Conservation (phyloP, 1,284 basidiomycete genomes). For the Sparassis latifolia region DNA sequence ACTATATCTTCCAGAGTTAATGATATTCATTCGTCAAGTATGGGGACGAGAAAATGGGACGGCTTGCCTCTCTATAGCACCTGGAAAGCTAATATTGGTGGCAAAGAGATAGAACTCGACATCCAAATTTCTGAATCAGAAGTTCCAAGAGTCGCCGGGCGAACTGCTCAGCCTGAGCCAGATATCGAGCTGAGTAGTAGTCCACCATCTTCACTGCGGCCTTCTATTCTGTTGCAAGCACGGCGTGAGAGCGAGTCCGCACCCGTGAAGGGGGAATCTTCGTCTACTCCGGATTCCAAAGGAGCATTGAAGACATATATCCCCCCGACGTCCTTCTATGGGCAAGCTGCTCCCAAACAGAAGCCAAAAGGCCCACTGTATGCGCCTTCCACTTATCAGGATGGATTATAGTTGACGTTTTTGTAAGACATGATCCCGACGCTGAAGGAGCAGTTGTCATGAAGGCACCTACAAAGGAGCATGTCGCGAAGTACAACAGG, state of each 20-base stretch:
- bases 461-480: conserved; percentile 68
- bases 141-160: conserved; percentile 40
- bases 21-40: conserved; percentile 30
- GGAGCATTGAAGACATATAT: conserved; percentile 35
- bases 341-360: conserved; percentile 31
- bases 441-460: conserved; percentile 81
- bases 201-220: conserved; percentile 8
- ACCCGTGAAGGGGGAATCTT: conserved; percentile 10
- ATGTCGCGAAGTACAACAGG: conserved; percentile 64
- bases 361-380: conserved; percentile 51
- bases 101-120: conserved; percentile 61
- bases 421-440: conserved; percentile 64
- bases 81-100: conserved; percentile 44
- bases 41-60: conserved; percentile 59
- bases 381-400: conserved; percentile 5
- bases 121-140: conserved; percentile 38
- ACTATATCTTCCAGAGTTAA: neutral
- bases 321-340: conserved; percentile 59
- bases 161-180: conserved; percentile 20
- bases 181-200: conserved; percentile 23
- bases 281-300: conserved; percentile 3
- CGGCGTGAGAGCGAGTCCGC: conserved; percentile 3
- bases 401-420: conserved; percentile 14
- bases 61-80: conserved; percentile 44
- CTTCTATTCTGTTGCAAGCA: conserved; percentile 10